Base-by-base conservation (phyloP, 768 basidiomycete species). In the Boletus fagicola region DNA sequence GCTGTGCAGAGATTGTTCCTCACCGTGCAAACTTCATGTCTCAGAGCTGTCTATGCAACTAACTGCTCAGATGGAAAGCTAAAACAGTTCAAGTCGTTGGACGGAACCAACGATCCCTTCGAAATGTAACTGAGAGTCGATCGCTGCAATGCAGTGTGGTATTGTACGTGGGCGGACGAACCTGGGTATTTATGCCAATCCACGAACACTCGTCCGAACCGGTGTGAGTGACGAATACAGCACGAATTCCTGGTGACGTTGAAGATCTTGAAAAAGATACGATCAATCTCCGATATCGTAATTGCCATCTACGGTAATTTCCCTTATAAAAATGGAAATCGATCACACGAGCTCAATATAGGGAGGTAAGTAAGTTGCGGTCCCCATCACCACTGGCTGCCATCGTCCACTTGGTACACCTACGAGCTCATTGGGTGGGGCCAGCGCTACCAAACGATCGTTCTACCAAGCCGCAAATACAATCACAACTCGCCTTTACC, bases 11-110 rank as follows among this genome's bases (percentile, higher is more conserved):
- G 35, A 49, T 22, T 13, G 12, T 9, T 10, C 67, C 76, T 62
- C 51, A 84, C 84, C 76, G 75, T 62, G 81, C 82, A 75, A 85
- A 86, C 64, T 85, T 85, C 84, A 86, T 85, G 59, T 39, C 52
- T 48, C 18, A 49, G 22, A 13, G 40, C 16, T 15, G 15, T 26
- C 13, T 40, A 49, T 49, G 22, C 20, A 54, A 43, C 46, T 15
- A 31, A 48, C 44, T 46, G 48, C 28, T 40, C 20, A 7, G 51
- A 52, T 33, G 36, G 24, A 22, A 43, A 10, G 39, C 39, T 10
- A 40, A 4, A 40, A 10, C 38, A 39, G 18, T 50, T 30, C 26
- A 46, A 38, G 24, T 49, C 20, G 51, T n/a, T 30, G 18, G 28
- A 48, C 15, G 16, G 38, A 39, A 50, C 38, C 24, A 58, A n/a